Base-by-base conservation (phyloP, 2,329 filamentous ascomycete species). In the Aureobasidium musti region DNA sequence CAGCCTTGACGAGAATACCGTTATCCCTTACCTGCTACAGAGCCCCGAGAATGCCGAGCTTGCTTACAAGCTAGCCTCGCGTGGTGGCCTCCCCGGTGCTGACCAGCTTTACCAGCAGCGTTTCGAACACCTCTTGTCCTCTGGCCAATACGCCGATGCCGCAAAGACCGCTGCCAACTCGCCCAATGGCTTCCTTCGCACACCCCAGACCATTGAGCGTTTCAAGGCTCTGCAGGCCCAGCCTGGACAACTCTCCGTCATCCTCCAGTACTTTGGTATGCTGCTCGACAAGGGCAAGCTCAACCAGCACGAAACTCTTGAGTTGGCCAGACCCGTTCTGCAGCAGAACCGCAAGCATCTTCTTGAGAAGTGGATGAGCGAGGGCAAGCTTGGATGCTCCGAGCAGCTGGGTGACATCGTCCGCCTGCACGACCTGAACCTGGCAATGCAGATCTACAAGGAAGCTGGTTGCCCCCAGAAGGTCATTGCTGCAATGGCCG, bases 81-180 rank as follows among this genome's bases (percentile, higher is more conserved):
- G 94, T 77, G 95, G 92, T 72, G 94, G 94, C 66, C 87, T 99
- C 68, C 91, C 95, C 57, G 95, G 95, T 73, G 96, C 95, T 41
- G 96, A 99, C 75, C 90, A 92, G 75, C 86, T 99, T 33, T 98
- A 97, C 77, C 89, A 89, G 70, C 89, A 93, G 74, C 92, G 96
- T 73, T 99, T 99, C 73, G 92, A 99, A 74, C 89, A 92, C 75
- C 83, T 97, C 35, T 88, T 97, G 78, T 85, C 84, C 71, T 84
- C 87, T 53, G 92, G 91, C 37, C 91, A 91, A 76, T 98, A 91
- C 77, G 82, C 87, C 64, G 92, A 95, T 74, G 95, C 95, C 67
- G 95, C 95, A 60, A 97, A 96, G 84, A 90, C 97, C 73, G 96
- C 95, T 52, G 96, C 95, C 60, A 97, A 96, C 82, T 99, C 95